A percentile compares a stretch with the other conserved stretches of the same genome.
phyloP scores from a whole-genome alignment of 129 eudicot species.

The Pulicaria dysenterica region DNA sequence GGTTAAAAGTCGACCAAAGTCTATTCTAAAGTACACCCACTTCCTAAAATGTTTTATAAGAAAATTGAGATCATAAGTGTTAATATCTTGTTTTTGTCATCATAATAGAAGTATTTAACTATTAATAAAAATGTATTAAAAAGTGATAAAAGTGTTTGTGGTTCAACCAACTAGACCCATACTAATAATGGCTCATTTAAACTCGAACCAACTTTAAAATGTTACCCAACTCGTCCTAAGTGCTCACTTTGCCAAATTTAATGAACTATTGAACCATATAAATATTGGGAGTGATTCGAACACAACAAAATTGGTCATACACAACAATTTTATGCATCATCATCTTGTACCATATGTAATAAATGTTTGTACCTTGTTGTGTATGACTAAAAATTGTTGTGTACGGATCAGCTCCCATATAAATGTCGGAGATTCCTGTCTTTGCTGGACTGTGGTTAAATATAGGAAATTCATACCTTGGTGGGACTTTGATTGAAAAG shows the following conservation, averaged over 20 bases:
- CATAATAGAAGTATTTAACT: not conserved
- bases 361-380: too few relatives aligned
- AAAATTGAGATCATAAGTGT: not conserved
- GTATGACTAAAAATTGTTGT: too few relatives aligned
- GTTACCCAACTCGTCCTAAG: not conserved
- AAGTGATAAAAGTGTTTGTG: not conserved
- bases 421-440: not conserved
- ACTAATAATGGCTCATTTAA: not conserved
- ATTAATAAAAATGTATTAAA: too few relatives aligned
- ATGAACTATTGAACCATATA: too few relatives aligned
- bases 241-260: not conserved
- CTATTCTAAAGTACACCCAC: not conserved
- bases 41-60: not conserved
- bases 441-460: not conserved
- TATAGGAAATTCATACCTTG: constrained; percentile 39
- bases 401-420: too few relatives aligned
- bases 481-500: constrained; percentile 88
- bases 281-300: too few relatives aligned
- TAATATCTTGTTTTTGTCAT: not conserved
- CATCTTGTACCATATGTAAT: too few relatives aligned
- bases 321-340: too few relatives aligned
- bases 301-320: too few relatives aligned
- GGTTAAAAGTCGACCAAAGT: not conserved
- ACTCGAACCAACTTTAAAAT: not conserved
- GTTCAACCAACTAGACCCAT: not conserved